Base-by-base conservation (phyloP, 23 red algal species). In the Gracilariopsis chorda region DNA sequence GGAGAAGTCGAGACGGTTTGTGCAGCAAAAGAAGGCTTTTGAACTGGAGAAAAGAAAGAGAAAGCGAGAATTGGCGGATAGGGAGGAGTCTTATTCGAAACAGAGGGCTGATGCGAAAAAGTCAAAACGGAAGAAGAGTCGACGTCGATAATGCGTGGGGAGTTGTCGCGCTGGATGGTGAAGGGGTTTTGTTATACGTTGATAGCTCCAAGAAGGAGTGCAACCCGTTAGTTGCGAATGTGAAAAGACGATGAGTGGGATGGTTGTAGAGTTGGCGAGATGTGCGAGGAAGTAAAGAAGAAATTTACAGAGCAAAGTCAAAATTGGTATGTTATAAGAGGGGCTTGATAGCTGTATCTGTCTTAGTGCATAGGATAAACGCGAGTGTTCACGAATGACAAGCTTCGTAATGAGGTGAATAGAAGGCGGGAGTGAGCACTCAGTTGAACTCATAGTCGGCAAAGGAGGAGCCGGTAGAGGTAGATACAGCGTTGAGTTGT, bases 361-460 rank as follows among this genome's bases (percentile, higher is more conserved):
- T n/a, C n/a, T n/a, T n/a, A n/a, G n/a, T n/a, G n/a, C n/a, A n/a
- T n/a, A n/a, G n/a, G n/a, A n/a, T n/a, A n/a, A n/a, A n/a, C n/a
- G n/a, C n/a, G n/a, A n/a, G n/a, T n/a, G n/a, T n/a, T n/a, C n/a
- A n/a, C n/a, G n/a, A n/a, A n/a, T n/a, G n/a, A n/a, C n/a, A n/a
- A n/a, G n/a, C n/a, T n/a, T n/a, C n/a, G n/a, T n/a, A n/a, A n/a
- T n/a, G n/a, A n/a, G n/a, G n/a, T n/a, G n/a, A n/a, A n/a, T n/a
- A n/a, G n/a, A n/a, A n/a, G n/a, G n/a, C n/a, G n/a, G n/a, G n/a
- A n/a, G n/a, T n/a, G 63, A 42, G 49, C 47, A 45, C 42, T 86
- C 62, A 86, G 81, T 68, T 86, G 81, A 90, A 90, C 24, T 76
- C 64, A 75, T 78, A 90, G 47, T 90, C 85, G 47, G 57, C 85